These are phyloP conservation scores for Pythium grandisporangium DNA, from an alignment of 352 stramenopile species.

Conservation along the genomic window DNA sequence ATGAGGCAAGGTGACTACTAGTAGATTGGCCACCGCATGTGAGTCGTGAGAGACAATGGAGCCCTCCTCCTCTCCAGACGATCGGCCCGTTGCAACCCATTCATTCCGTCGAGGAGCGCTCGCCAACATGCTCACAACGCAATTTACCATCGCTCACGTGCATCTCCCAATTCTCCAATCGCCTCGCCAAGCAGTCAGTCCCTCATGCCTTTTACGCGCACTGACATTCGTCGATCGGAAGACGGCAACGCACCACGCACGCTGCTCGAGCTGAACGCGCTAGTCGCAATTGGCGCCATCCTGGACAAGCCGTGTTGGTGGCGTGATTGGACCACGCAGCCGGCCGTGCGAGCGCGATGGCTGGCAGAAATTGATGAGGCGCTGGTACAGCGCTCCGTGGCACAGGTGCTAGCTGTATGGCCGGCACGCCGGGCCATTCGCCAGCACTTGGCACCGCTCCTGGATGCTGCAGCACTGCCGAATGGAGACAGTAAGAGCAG, in stretches of 20 bases:
- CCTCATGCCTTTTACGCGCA: constrained; percentile 2
- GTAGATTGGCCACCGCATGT: too few species aligned
- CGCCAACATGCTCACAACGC: too few species aligned
- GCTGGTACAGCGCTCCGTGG: constrained; percentile 2
- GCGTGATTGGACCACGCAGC: constrained; percentile 11
- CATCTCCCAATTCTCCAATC: too few species aligned
- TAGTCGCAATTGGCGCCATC: constrained; percentile 15
- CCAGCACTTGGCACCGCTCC: constrained; percentile 1
- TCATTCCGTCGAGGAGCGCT: too few species aligned
- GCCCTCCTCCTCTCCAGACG: too few species aligned
- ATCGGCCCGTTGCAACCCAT: too few species aligned
- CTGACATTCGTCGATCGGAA: constrained; percentile 2
- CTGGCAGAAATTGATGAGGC: constrained; percentile 13
- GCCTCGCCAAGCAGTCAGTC: too few species aligned
- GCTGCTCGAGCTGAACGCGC: constrained; percentile 22
- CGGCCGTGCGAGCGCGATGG: constrained; percentile 15
- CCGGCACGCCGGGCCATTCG: constrained; percentile 4
- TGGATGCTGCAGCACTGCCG: too few species aligned
- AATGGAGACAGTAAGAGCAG: too few species aligned
- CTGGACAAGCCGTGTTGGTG: constrained; percentile 19
- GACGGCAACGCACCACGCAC: constrained; percentile 10
- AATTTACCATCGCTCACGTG: too few species aligned
- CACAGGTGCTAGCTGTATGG: not conserved
- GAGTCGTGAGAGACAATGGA: too few species aligned
- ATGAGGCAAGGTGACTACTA: too few species aligned